Conservation (phyloP, 2,329 filamentous ascomycete genomes). For the Chaetomium globosum region DNA sequence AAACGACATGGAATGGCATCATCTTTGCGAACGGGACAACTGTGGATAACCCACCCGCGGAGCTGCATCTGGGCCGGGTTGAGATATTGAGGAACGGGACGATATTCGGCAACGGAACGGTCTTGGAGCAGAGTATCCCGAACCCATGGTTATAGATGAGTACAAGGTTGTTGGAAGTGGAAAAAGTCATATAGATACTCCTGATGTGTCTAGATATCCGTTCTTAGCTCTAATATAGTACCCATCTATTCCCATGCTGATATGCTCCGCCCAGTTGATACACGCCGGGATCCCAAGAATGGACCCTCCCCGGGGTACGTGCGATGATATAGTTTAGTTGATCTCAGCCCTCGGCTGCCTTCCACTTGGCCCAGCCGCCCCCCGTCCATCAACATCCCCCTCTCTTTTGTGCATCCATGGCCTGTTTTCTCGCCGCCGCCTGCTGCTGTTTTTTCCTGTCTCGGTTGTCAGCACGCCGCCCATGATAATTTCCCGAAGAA, state of each 20-base stretch:
- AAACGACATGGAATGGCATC: constrained; percentile 38
- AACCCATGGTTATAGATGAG: constrained; percentile 33
- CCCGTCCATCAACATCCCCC: constrained; percentile 32
- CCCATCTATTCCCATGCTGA: neutral
- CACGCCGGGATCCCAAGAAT: neutral
- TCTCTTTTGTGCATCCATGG: constrained; percentile 29
- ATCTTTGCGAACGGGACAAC: constrained; percentile 42
- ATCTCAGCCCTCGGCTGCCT: constrained; percentile 25
- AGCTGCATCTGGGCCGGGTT: constrained; percentile 24
- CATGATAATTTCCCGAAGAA: too few species aligned
- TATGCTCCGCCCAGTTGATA: neutral
- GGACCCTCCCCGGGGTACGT: neutral
- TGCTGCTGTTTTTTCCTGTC: constrained; percentile 34
- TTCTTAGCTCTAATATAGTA: neutral
- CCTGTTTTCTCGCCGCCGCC: constrained; percentile 28
- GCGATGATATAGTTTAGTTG: neutral
- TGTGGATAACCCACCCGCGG: constrained; percentile 34
- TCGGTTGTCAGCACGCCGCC: constrained; percentile 1
- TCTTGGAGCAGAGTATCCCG: constrained; percentile 36
- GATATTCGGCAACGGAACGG: constrained; percentile 37
- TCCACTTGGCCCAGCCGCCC: constrained; percentile 14
- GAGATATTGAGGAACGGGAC: constrained; percentile 29
- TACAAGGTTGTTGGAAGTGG: neutral
- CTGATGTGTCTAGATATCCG: neutral
- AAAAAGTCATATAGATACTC: constrained; percentile 8